These are phyloP conservation scores for Fusarium phyllophilum DNA, from an alignment of 2,329 filamentous ascomycete genomes.

Conservation along the genomic window DNA sequence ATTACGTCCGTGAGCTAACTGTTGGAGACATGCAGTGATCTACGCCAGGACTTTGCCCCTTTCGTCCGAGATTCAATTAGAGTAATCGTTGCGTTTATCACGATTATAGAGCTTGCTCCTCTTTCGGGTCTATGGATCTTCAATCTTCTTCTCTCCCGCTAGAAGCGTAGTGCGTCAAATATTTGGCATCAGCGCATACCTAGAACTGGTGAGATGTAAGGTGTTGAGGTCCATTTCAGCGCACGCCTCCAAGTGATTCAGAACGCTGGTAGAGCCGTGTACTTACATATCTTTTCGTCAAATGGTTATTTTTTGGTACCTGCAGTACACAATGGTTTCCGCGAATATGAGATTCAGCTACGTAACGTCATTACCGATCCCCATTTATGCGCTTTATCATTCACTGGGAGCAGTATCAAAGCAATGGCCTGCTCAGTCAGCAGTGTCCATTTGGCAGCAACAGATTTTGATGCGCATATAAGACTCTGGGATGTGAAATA, in stretches of 20 bases:
- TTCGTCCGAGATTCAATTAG: not conserved
- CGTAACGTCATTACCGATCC: not conserved
- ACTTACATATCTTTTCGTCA: not conserved
- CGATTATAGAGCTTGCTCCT: not conserved
- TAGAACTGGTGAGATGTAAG: fast-evolving
- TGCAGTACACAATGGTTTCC: fast-evolving
- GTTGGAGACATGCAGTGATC: not conserved
- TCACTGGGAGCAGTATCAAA: fast-evolving
- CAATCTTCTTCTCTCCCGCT: not conserved
- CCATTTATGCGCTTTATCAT: not conserved
- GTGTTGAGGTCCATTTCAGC: not conserved
- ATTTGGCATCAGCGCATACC: not conserved
- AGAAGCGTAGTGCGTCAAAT: not conserved
- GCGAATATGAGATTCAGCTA: not conserved
- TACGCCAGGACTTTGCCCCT: fast-evolving
- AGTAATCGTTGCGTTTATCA: not conserved
- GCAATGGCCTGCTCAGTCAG: fast-evolving
- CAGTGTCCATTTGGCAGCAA: not conserved
- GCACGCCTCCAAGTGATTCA: not conserved
- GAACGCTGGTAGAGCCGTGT: fast-evolving
- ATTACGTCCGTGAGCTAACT: too few relatives aligned
- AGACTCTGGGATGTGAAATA: not conserved
- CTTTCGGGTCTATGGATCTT: not conserved
- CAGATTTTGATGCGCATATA: fast-evolving
- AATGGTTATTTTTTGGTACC: fast-evolving